Evolutionary conservation across 192 early-diverging fungal genomes (phyloP).

Genomic region (Coemansia sp.): DNA sequence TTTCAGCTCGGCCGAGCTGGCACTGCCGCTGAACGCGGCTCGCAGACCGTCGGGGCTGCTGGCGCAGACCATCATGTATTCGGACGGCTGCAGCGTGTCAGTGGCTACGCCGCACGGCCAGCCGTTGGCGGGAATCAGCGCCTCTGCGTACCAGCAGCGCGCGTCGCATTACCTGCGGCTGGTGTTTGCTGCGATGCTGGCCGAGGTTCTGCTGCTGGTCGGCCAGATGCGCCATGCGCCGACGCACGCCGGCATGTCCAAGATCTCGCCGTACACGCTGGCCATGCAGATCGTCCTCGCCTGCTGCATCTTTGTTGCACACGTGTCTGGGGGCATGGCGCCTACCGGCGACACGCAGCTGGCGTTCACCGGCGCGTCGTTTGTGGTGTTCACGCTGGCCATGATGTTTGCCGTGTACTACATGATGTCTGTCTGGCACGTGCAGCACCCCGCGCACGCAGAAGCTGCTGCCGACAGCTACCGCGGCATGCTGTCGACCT

Average conservation of each 20-base stretch:
- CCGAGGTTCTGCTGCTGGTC: constrained; percentile 47
- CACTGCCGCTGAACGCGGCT: background rate
- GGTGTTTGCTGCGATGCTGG: constrained; percentile 16
- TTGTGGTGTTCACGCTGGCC: constrained; percentile 66
- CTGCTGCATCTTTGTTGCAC: constrained; percentile 63
- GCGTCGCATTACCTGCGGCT: constrained; percentile 25
- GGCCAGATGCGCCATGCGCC: constrained; percentile 66
- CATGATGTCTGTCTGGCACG: constrained; percentile 65
- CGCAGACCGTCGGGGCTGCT: constrained; percentile 4
- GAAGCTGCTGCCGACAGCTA: constrained; percentile 32
- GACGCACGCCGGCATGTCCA: constrained; percentile 66
- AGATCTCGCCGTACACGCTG: constrained; percentile 67
- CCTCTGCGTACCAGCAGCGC: constrained; percentile 11
- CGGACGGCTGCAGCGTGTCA: constrained; percentile 18
- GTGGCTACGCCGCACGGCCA: constrained; percentile 14
- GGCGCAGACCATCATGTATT: constrained; percentile 22
- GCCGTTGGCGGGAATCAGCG: constrained; percentile 13
- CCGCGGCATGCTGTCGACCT: constrained; percentile 25
- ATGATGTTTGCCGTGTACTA: constrained; percentile 73
- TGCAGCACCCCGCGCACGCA: constrained; percentile 62
- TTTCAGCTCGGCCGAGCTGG: background rate
- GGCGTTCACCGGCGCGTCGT: constrained; percentile 60
- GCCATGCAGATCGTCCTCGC: constrained; percentile 64
- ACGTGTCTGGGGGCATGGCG: constrained; percentile 60
- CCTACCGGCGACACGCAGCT: constrained; percentile 57